These are phyloP conservation scores for Fusarium secorum DNA, from an alignment of 2,329 filamentous ascomycete species.

Conservation along the genomic window DNA sequence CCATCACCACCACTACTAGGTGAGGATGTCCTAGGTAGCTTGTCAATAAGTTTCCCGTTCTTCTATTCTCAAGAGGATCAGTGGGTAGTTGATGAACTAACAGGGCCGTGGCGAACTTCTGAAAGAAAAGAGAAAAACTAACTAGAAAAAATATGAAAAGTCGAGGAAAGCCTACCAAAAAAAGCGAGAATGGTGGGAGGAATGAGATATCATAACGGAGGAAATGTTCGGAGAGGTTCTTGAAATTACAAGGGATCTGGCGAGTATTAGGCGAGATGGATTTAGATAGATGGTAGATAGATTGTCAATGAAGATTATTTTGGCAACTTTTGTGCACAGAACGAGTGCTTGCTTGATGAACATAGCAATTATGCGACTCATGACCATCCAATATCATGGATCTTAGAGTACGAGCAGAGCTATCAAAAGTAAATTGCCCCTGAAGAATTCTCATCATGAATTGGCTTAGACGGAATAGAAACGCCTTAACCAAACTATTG, in stretches of 20 bases:
- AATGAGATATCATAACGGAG: too few relatives aligned
- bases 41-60: too few relatives aligned
- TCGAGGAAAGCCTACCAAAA: not conserved
- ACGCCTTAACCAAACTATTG: not conserved
- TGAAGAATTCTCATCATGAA: not conserved
- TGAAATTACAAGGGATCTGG: not conserved
- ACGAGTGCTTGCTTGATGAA: not conserved
- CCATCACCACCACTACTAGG: not conserved
- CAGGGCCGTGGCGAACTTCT: not conserved
- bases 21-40: not conserved
- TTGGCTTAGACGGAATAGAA: too few relatives aligned
- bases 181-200: rapidly evolving
- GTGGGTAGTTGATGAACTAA: not conserved
- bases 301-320: not conserved
- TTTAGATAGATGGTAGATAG: rapidly evolving
- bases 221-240: not conserved
- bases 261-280: not conserved
- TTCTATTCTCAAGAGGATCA: not conserved
- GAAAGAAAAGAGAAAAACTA: not conserved
- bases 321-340: too few relatives aligned
- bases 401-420: not conserved
- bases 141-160: not conserved
- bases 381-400: rapidly evolving
- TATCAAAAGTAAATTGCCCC: rapidly evolving
- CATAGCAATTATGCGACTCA: too few relatives aligned